phyloP scores from a whole-genome alignment of 306 rosid species.

The Oemleria cerasiformis region DNA sequence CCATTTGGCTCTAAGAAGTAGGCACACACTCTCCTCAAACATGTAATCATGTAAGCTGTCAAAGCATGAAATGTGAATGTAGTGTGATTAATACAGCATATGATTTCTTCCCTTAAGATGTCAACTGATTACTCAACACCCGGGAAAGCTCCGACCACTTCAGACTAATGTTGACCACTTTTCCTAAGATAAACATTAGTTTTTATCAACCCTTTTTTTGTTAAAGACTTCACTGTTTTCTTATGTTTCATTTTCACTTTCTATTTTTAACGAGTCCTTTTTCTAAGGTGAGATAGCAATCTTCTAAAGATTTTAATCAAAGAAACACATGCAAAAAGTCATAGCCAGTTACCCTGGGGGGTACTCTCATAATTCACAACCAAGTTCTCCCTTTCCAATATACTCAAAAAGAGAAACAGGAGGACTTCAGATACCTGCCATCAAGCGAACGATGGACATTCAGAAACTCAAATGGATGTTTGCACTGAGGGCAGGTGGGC shows the following conservation, averaged over 20 bases:
- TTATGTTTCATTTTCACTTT: too few species aligned
- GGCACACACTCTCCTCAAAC: slow-evolving; percentile 93
- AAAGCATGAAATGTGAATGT: neutral
- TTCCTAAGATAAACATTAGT: too few species aligned
- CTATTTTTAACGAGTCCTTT: too few species aligned
- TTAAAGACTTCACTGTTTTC: too few species aligned
- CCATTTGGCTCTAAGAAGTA: slow-evolving; percentile 88
- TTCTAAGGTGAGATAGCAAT: too few species aligned
- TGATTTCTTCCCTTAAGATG: neutral
- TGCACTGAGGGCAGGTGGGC: slow-evolving; percentile 88
- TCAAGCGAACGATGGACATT: slow-evolving; percentile 90
- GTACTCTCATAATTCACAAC: neutral
- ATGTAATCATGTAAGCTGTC: slow-evolving; percentile 71
- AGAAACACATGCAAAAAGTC: neutral
- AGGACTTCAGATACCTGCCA: slow-evolving; percentile 58
- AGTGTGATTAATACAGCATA: neutral
- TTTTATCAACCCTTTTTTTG: too few species aligned
- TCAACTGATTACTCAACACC: neutral
- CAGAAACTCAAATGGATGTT: slow-evolving; percentile 76
- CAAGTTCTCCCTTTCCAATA: neutral
- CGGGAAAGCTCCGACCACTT: too few species aligned
- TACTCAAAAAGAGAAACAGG: neutral
- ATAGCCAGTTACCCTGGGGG: neutral
- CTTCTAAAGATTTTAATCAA: too few species aligned
- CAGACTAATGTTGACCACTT: too few species aligned